These are phyloP conservation scores for Suillus sp. DNA, from an alignment of 768 basidiomycete species.

Conservation along the genomic window DNA sequence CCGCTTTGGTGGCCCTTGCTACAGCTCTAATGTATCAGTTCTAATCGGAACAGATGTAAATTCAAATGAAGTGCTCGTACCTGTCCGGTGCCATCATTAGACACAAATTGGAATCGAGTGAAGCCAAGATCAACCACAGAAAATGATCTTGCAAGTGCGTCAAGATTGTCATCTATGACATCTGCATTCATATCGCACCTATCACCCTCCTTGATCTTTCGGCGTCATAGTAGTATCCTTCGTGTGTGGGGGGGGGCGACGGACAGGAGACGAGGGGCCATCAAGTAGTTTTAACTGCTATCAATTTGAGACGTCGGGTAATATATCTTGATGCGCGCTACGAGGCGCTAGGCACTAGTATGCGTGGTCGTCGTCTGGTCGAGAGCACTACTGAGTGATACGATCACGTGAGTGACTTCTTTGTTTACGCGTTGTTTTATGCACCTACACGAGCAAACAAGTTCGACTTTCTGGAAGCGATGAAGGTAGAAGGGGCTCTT, in stretches of 20 bases:
- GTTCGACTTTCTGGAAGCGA: slow-evolving; percentile 31
- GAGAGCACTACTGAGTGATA: too few species aligned
- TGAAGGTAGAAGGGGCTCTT: slow-evolving; percentile 6
- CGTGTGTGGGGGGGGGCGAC: not conserved
- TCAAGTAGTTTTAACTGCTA: not conserved
- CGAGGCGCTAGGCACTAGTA: not conserved
- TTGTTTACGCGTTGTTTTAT: slow-evolving; percentile 33
- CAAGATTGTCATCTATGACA: not conserved
- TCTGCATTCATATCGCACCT: not conserved
- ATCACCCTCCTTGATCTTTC: not conserved
- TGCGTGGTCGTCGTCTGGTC: not conserved
- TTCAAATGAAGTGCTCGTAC: not conserved
- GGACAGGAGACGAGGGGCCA: not conserved
- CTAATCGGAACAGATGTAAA: not conserved
- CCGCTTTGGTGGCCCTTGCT: not conserved
- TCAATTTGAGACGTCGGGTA: not conserved
- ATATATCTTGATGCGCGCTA: not conserved
- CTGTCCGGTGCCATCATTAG: not conserved
- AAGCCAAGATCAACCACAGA: not conserved
- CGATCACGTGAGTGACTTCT: slow-evolving; percentile 21
- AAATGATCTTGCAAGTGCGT: not conserved
- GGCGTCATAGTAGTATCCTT: not conserved
- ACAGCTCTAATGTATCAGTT: not conserved
- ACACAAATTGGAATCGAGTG: not conserved
- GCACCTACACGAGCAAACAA: slow-evolving; percentile 35